phyloP scores from a whole-genome alignment of 805 yeast genomes.

The Candida pini region DNA sequence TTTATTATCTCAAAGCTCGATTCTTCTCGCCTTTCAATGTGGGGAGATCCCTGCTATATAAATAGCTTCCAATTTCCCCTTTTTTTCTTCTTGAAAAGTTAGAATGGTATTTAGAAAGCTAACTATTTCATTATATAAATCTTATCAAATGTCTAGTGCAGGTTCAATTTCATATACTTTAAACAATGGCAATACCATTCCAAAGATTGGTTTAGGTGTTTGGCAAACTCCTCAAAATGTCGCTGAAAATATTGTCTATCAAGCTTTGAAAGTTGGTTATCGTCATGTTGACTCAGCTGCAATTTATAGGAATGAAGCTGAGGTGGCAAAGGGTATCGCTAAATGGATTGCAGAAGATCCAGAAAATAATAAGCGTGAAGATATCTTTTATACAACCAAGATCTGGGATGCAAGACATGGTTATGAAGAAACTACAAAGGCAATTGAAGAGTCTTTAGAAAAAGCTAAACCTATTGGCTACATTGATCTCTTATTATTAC shows the following conservation, averaged over 20 bases:
- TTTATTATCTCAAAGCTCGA: too few relatives aligned
- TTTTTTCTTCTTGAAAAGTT: too few relatives aligned
- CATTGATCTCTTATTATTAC: constrained; percentile 50
- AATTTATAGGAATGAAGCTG: constrained; percentile 57
- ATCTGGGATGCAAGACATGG: constrained; percentile 27
- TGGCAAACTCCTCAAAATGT: constrained; percentile 36
- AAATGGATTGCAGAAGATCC: constrained; percentile 31
- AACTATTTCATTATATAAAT: too few relatives aligned
- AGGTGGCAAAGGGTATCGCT: constrained; percentile 54
- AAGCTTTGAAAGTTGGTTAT: constrained; percentile 61
- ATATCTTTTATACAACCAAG: constrained; percentile 38
- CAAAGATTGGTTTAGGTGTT: constrained; percentile 54
- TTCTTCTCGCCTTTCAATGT: too few relatives aligned
- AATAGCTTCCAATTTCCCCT: too few relatives aligned
- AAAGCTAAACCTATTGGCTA: constrained; percentile 40
- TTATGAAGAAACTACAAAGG: constrained; percentile 35
- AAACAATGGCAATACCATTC: constrained; percentile 48
- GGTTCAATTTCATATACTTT: constrained; percentile 34
- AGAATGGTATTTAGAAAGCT: too few relatives aligned
- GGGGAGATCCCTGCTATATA: too few relatives aligned
- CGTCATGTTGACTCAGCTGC: constrained; percentile 74
- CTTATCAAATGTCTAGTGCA: too few relatives aligned
- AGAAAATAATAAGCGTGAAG: constrained; percentile 26
- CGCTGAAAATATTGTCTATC: constrained; percentile 41
- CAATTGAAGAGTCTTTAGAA: constrained; percentile 37